These are phyloP conservation scores for Tylopilus felleus DNA, from an alignment of 768 basidiomycete species.

Conservation along the genomic window DNA sequence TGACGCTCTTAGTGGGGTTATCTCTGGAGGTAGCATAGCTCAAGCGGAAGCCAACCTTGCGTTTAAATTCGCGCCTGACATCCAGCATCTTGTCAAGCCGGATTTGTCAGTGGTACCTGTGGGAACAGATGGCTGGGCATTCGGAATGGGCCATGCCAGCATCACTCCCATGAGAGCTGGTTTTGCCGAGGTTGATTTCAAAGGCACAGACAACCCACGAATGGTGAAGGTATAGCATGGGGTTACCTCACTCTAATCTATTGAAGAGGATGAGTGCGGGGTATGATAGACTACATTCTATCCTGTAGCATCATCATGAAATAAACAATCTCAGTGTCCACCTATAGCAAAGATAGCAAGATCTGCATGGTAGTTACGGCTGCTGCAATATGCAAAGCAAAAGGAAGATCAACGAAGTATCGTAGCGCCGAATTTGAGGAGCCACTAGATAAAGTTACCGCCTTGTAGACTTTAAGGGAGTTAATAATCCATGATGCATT, in stretches of 20 bases:
- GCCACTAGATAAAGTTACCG: constrained; percentile 44
- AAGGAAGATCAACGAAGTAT: constrained; percentile 1
- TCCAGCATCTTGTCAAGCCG: constrained; percentile 66
- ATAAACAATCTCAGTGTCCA: constrained; percentile 9
- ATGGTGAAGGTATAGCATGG: constrained; percentile 37
- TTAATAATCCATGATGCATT: constrained; percentile 84
- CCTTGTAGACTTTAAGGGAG: constrained; percentile 69
- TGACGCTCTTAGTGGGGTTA: constrained; percentile 32
- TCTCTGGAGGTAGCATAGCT: background rate
- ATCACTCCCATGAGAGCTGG: constrained; percentile 75
- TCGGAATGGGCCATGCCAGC: constrained; percentile 64
- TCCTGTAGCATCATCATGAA: constrained; percentile 8
- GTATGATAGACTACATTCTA: constrained; percentile 6
- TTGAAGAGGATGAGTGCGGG: background rate
- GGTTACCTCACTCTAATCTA: constrained; percentile 33
- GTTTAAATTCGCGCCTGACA: constrained; percentile 77
- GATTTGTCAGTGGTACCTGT: constrained; percentile 54
- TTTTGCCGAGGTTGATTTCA: constrained; percentile 53
- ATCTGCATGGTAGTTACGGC: constrained; percentile 9
- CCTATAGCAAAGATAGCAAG: constrained; percentile 18
- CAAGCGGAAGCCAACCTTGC: constrained; percentile 39
- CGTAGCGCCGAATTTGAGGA: constrained; percentile 23
- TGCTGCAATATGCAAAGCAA: constrained; percentile 11
- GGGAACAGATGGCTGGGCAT: constrained; percentile 82
- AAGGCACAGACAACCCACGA: background rate